Base-by-base conservation (phyloP, 1,139 yeast genomes). In the Arxiozyma telluris region DNA sequence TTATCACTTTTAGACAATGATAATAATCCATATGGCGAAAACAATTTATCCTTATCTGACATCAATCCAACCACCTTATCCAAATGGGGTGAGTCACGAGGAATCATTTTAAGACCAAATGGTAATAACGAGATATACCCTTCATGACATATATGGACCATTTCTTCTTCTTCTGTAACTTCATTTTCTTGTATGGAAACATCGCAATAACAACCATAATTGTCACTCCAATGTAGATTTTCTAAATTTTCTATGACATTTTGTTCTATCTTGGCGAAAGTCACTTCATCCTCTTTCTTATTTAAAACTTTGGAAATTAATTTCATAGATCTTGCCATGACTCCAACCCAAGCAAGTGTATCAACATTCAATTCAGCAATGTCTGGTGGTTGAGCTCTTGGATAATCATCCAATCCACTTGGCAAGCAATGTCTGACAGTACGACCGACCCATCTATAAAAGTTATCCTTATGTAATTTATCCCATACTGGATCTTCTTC, bases 341-440 rank as follows among this genome's bases (percentile, higher is more conserved):
- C 83, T 11, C 96, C 98, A 55, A 93, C 81, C 99, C 99, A 93
- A 12, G 95, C 78, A 52, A 91, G 73, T 55, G 93, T 75, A 67
- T 93, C 99, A 30, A 94, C 93, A 63, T 93, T 88, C 51, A 93
- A 74, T 70, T 93, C 99, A 0, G 95, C 96, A 44, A 84, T 76
- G 68, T 89, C 96, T 0, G 94, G 93, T 12, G 81, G 83, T 42
- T 76, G 72, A 0, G 90, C 86, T 58, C 99, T 79, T 41, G 99
- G 99, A 65, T 91, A 93, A 67, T 93, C 99, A 69, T 93, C 98
- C 46, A 93, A 69, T 0, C 99, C 99, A 71, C 96, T 86, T 2
- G 98, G 94, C 54, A 93, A 75, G 66, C 96, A 87, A 65, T 88
- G 97, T 4, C 84, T 79, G 25, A 77, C 74, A 0, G 97, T 88